A percentile compares a stretch with the other conserved stretches of the same genome.
These are phyloP conservation scores for Nicotiana knightiana DNA, from an alignment of 257 asterid species.

Conservation along the genomic window DNA sequence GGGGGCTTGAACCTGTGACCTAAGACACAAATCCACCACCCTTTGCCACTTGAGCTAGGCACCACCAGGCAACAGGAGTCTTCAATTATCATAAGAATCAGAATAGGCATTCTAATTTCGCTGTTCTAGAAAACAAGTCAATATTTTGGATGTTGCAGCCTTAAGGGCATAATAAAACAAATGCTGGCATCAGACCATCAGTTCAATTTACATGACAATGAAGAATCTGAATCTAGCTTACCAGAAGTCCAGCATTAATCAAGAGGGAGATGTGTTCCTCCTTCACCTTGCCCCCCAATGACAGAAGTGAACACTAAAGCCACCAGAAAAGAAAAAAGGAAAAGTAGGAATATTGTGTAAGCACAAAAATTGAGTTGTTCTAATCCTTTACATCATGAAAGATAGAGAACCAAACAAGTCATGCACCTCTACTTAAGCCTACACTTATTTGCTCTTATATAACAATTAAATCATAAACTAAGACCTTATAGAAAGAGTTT, in stretches of 20 bases:
- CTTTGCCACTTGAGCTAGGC: background rate
- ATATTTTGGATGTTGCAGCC: background rate
- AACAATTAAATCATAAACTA: background rate
- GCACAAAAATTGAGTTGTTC: background rate
- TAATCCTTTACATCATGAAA: background rate
- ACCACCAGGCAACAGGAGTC: background rate
- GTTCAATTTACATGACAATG: background rate
- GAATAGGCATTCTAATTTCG: background rate
- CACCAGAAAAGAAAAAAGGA: conserved; percentile 2
- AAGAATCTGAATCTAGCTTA: conserved; percentile 30
- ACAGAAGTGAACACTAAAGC: conserved; percentile 70
- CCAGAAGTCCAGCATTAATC: conserved; percentile 84
- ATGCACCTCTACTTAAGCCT: background rate
- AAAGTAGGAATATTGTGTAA: background rate
- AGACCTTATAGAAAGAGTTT: background rate
- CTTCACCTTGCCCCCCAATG: conserved; percentile 81
- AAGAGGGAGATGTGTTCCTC: conserved; percentile 80
- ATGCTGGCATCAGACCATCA: background rate
- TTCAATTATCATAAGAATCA: background rate
- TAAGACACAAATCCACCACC: too few relatives aligned
- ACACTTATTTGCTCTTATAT: background rate
- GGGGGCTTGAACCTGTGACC: too few relatives aligned
- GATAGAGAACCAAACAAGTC: background rate
- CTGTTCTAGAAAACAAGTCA: background rate
- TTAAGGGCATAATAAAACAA: background rate